These are phyloP conservation scores for Hylodesmum podocarpum DNA, from an alignment of 306 rosid genomes.

Conservation along the genomic window DNA sequence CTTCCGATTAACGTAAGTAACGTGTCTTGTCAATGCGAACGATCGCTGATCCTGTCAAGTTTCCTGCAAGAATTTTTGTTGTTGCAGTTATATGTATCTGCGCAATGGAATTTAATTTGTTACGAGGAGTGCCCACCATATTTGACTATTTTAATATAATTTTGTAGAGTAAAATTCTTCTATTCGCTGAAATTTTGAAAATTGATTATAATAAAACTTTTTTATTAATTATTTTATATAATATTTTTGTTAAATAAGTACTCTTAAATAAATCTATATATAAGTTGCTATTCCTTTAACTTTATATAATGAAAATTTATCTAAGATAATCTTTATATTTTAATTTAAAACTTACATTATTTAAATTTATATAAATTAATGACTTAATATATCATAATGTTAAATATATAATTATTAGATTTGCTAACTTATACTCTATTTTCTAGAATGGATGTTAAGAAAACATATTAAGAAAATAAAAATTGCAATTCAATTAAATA, in stretches of 20 bases:
- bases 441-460: not conserved
- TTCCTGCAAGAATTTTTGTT: not conserved
- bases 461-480: too few relatives aligned
- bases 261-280: too few relatives aligned
- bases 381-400: too few relatives aligned
- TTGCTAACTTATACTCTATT: not conserved
- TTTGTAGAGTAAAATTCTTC: not conserved
- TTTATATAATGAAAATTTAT: not conserved
- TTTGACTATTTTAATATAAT: not conserved
- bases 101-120: not conserved
- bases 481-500: not conserved
- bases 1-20: not conserved
- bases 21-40: not conserved
- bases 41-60: not conserved
- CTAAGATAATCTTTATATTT: not conserved
- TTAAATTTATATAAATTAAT: not conserved
- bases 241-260: not conserved
- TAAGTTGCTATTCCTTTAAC: too few relatives aligned
- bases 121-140: not conserved
- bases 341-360: not conserved
- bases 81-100: not conserved
- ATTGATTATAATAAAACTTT: not conserved
- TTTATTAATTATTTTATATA: not conserved
- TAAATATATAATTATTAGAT: not conserved
- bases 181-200: not conserved